Percentiles rank a stretch among this genome's conserved stretches.
phyloP scores from a whole-genome alignment of 495 filamentous ascomycete genomes.

The Lophiostoma macrostomum region DNA sequence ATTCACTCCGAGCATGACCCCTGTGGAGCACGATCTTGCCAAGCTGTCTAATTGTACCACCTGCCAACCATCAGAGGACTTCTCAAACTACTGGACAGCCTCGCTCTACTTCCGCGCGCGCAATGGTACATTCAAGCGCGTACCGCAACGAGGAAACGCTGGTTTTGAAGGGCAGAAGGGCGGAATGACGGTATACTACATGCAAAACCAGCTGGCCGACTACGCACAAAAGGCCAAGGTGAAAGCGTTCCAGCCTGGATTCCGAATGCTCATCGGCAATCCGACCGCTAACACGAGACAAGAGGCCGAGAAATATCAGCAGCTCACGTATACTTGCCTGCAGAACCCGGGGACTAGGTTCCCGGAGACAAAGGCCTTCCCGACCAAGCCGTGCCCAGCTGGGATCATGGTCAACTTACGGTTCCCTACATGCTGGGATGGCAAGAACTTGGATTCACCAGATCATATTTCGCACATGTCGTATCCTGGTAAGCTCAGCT shows the following conservation, averaged over 20 bases:
- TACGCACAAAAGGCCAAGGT: conserved; percentile 14
- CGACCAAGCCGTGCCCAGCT: conserved; percentile 13
- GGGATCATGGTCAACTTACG: conserved; percentile 25
- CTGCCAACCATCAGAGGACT: conserved; percentile 14
- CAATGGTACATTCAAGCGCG: conserved; percentile 29
- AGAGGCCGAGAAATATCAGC: conserved; percentile 16
- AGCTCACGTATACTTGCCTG: conserved; percentile 26
- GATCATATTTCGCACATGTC: conserved; percentile 49
- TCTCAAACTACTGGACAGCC: conserved; percentile 28
- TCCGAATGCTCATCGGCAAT: conserved; percentile 24
- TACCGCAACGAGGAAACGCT: conserved; percentile 16
- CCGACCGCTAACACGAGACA: not conserved
- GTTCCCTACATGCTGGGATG: conserved; percentile 48
- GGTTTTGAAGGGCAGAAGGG: conserved; percentile 19
- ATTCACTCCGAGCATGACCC: conserved; percentile 13
- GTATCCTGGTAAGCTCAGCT: not conserved
- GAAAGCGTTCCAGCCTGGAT: conserved; percentile 24
- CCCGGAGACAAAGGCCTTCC: conserved; percentile 22
- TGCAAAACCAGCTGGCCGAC: conserved; percentile 18
- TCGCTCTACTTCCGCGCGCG: conserved; percentile 15
- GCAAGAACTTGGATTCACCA: conserved; percentile 50
- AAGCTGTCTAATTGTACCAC: conserved; percentile 19
- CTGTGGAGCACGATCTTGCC: conserved; percentile 11
- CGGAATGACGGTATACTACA: conserved; percentile 29
- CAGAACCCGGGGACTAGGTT: conserved; percentile 19